Base-by-base conservation (phyloP, 306 rosid genomes). In the Rosa multiflora region DNA sequence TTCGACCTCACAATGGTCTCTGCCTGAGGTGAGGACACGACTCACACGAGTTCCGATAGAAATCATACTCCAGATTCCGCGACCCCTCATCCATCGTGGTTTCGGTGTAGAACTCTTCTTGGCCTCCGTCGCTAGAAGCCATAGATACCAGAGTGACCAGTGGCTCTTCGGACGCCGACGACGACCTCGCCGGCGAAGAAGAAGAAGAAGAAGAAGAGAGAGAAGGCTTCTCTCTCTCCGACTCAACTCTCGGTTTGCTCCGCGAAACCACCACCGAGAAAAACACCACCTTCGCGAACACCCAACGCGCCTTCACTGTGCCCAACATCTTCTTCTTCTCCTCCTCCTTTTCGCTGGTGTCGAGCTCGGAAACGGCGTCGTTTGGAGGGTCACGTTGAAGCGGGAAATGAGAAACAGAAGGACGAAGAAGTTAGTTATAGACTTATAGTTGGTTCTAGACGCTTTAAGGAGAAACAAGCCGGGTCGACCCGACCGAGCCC, bases 21-120 rank as follows among this genome's bases (percentile, higher is more conserved):
- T 1, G 96, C 97, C 11, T 87, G 79, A 15, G 99, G 94, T 26
- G 29, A 26, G 29, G 29, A 26, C 29, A 26, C 29, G 29, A 26
- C 29, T 26, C 29, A 51, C 98, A 95, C 10, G 91, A 62, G 0
- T 82, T 23, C 2, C 85, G 63, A 29, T 92, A 95, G 81, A 87
- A 92, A 62, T 92, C 92, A 37, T 92, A 92, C 2, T 76, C 82
- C 8, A 92, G 84, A 49, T 81, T 85, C 37, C 85, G 80, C 21
- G 44, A 14, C 9, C 8, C 18, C 2, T 67, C 85, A 10, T 66
- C 83, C n/a, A 81, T 69, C 8, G 73, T 46, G 10, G 75, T 78
- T 32, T 69, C 74, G 3, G 77, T 79, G 71, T 81, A 14, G 53
- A 67, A 67, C 56, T 6, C 26, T 26, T 29, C 83, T 12, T 59